Conservation (phyloP, 2,329 filamentous ascomycete genomes). For the Colletotrichum orchidophilum region DNA sequence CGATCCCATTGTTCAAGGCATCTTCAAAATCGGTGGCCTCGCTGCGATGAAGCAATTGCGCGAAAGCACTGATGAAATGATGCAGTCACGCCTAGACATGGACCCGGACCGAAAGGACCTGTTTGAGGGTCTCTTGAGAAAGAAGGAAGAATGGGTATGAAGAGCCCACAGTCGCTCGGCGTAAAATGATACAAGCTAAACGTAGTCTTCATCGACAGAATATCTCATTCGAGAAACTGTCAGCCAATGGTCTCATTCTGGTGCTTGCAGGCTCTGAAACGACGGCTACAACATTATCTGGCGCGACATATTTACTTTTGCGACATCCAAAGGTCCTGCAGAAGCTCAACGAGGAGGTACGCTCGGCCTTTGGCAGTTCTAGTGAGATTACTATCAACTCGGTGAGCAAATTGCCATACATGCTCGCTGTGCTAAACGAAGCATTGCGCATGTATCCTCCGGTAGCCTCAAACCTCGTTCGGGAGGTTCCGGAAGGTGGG, state of each 20-base stretch:
- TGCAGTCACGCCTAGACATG: constrained; percentile 10
- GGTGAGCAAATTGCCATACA: constrained; percentile 45
- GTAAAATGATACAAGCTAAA: not conserved
- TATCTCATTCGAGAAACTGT: constrained; percentile 23
- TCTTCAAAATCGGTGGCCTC: constrained; percentile 16
- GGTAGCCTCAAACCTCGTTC: constrained; percentile 35
- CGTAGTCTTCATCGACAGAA: not conserved
- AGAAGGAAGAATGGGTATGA: constrained; percentile 27
- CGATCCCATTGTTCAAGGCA: not conserved
- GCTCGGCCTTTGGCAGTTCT: constrained; percentile 44
- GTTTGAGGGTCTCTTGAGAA: constrained; percentile 32
- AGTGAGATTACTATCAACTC: constrained; percentile 49
- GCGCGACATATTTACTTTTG: constrained; percentile 50
- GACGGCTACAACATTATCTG: constrained; percentile 53
- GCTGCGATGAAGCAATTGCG: not conserved
- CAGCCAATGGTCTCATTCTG: constrained; percentile 34
- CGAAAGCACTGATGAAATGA: constrained; percentile 1
- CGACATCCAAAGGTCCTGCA: constrained; percentile 41
- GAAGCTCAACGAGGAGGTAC: constrained; percentile 50
- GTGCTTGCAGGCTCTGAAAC: constrained; percentile 54
- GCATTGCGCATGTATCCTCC: constrained; percentile 49
- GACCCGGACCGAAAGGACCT: constrained; percentile 16
- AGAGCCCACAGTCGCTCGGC: not conserved
- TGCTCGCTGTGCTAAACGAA: constrained; percentile 53
- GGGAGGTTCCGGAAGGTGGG: constrained; percentile 43